Percentiles rank a stretch among this genome's conserved stretches.
phyloP scores from a whole-genome alignment of 441 rosid species.

The Pelargonium citronellum region DNA sequence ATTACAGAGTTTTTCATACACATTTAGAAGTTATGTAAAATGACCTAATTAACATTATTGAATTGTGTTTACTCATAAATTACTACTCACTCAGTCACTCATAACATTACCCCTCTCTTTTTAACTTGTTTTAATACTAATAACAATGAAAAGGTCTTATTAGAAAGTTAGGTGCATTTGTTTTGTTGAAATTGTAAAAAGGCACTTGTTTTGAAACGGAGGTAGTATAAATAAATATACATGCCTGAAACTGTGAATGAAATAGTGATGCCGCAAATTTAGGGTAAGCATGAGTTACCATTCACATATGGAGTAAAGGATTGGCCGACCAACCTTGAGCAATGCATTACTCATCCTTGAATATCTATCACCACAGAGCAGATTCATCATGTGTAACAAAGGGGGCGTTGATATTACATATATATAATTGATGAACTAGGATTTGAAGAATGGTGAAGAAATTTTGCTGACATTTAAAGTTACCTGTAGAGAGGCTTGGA shows the following conservation, averaged over 20 bases:
- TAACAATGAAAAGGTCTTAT: too few relatives aligned
- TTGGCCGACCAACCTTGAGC: slow-evolving; percentile 26
- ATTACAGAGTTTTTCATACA: too few relatives aligned
- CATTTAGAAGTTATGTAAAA: neutral
- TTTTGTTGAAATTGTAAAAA: too few relatives aligned
- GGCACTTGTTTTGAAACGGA: too few relatives aligned
- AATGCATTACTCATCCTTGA: slow-evolving; percentile 33
- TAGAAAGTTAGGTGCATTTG: too few relatives aligned
- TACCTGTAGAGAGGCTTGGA: slow-evolving; percentile 28
- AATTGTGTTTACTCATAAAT: too few relatives aligned
- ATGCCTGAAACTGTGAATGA: neutral
- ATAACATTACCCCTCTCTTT: too few relatives aligned
- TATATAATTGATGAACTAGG: neutral
- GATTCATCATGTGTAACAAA: neutral
- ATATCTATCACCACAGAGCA: slow-evolving; percentile 22
- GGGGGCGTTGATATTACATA: neutral
- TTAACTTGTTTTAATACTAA: too few relatives aligned
- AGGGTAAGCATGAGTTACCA: slow-evolving; percentile 23
- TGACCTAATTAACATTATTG: too few relatives aligned
- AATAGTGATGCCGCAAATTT: neutral
- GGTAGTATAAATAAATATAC: neutral
- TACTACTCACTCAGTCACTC: neutral
- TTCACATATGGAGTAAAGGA: slow-evolving; percentile 33
- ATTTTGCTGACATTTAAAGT: neutral
- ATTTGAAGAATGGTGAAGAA: neutral